These are phyloP conservation scores for Eimeria brunetti DNA, from an alignment of 169 alveolate species.

Conservation along the genomic window DNA sequence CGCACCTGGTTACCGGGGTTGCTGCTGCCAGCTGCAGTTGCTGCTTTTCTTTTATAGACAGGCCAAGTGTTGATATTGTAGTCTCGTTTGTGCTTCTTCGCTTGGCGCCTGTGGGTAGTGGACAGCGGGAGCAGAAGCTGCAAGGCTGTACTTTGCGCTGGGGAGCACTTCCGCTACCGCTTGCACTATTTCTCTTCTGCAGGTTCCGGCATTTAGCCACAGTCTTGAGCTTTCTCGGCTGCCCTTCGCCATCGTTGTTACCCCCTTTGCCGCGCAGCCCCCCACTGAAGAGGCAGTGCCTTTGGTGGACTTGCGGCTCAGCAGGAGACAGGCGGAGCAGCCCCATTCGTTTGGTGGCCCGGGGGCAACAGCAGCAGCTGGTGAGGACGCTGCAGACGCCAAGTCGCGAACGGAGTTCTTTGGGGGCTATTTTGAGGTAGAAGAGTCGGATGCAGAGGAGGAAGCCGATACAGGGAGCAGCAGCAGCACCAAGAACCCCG, in stretches of 20 bases:
- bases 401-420: not conserved
- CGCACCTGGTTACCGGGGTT: not conserved
- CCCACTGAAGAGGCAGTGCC: slow-evolving; percentile 72
- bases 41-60: not conserved
- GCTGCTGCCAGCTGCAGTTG: not conserved
- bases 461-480: not conserved
- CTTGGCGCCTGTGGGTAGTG: not conserved
- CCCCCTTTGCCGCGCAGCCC: slow-evolving; percentile 78
- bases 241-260: slow-evolving; percentile 65
- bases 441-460: slow-evolving; percentile 39
- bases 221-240: slow-evolving; percentile 66
- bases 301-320: slow-evolving; percentile 58
- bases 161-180: not conserved
- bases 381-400: not conserved
- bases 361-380: slow-evolving; percentile 3
- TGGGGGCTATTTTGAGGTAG: slow-evolving; percentile 34
- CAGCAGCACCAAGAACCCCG: slow-evolving; percentile 16
- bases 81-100: not conserved
- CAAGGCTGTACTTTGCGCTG: not conserved
- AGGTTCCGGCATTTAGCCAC: slow-evolving; percentile 78
- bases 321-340: slow-evolving; percentile 27
- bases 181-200: slow-evolving; percentile 12
- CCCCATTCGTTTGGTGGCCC: not conserved
- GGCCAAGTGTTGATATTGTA: not conserved
- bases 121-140: not conserved